Conservation (phyloP, 192 early-diverging fungal species). For the Mortierella claussenii region DNA sequence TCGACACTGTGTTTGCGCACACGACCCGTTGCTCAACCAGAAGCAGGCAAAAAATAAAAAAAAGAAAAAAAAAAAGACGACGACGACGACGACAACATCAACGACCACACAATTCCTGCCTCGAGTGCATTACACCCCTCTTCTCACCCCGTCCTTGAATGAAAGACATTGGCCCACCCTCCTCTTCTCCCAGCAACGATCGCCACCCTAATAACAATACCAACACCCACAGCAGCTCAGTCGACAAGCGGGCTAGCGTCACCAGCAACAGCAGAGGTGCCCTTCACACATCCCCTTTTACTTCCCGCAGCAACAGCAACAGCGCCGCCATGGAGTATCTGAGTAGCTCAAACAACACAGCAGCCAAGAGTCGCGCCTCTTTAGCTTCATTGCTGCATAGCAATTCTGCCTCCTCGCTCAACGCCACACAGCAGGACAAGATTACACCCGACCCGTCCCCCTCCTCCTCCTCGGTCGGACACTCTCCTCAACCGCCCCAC, state of each 20-base stretch:
- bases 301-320: background rate
- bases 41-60: background rate
- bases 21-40: too few species aligned
- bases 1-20: background rate
- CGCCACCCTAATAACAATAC: constrained; percentile 2
- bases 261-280: background rate
- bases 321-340: background rate
- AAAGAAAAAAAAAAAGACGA: background rate
- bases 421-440: too few species aligned
- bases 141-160: constrained; percentile 12
- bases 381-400: background rate
- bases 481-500: constrained; percentile 5
- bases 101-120: background rate
- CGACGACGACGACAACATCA: background rate
- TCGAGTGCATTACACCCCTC: background rate
- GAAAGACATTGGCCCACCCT: constrained; percentile 27
- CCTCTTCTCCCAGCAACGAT: constrained; percentile 24
- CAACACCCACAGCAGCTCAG: background rate
- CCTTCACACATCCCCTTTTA: background rate
- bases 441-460: constrained; percentile 6
- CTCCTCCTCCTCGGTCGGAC: constrained; percentile 6
- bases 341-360: too few species aligned
- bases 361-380: background rate
- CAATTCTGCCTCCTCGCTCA: too few species aligned
- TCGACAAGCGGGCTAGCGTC: too few species aligned